A percentile compares a stretch with the other conserved stretches of the same genome.
Conservation (phyloP, 1,284 basidiomycete genomes). For the Ceratobasidium sp. region DNA sequence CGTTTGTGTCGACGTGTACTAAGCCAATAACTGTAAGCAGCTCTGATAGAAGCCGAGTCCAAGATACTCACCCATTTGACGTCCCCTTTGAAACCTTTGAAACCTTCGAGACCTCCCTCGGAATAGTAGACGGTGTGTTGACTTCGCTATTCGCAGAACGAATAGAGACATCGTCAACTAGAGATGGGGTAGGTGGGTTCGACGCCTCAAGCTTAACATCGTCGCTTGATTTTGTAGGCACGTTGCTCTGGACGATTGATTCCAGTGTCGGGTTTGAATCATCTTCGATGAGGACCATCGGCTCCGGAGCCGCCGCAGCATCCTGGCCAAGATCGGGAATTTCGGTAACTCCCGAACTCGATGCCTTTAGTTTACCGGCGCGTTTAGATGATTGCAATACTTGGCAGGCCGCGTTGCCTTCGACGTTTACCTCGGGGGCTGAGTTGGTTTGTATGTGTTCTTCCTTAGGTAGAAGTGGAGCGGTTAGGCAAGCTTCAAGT, state of each 20-base stretch:
- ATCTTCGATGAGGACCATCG: neutral
- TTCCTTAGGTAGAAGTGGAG: neutral
- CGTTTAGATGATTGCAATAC: neutral
- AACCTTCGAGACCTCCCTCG: neutral
- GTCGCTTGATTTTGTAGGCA: too few species aligned
- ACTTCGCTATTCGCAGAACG: neutral
- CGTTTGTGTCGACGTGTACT: conserved; percentile 5
- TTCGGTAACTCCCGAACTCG: neutral
- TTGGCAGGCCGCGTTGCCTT: neutral
- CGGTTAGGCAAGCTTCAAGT: neutral
- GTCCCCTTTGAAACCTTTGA: neutral
- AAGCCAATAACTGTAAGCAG: neutral
- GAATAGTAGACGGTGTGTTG: neutral
- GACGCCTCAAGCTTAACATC: neutral
- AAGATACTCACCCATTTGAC: neutral
- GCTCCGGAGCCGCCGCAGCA: neutral
- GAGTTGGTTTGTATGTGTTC: neutral
- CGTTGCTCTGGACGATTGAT: neutral
- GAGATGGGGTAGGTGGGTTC: neutral
- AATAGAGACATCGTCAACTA: neutral
- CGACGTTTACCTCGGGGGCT: neutral
- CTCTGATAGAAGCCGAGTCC: neutral
- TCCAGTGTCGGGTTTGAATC: neutral
- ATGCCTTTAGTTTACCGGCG: neutral
- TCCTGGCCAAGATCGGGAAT: neutral